phyloP scores from a whole-genome alignment of 2,329 filamentous ascomycete genomes.

The Phoma sp. region DNA sequence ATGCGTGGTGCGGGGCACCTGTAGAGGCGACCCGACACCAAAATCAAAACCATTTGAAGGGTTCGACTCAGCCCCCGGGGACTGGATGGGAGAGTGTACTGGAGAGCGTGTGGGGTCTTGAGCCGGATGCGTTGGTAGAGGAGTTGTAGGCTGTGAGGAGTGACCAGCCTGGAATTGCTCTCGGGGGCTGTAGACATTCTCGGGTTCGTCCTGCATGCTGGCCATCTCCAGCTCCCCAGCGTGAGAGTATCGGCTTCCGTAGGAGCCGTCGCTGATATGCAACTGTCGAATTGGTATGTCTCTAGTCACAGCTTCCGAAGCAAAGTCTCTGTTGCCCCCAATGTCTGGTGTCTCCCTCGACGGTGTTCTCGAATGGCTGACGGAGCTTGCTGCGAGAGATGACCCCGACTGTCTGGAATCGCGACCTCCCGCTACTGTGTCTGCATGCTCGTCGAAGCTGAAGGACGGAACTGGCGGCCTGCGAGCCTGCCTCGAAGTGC shows the following conservation, averaged over 20 bases:
- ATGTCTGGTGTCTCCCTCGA: slow-evolving; percentile 44
- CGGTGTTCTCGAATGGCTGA: slow-evolving; percentile 43
- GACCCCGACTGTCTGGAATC: slow-evolving; percentile 44
- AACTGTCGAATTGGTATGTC: slow-evolving; percentile 45
- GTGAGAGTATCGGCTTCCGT: slow-evolving; percentile 42
- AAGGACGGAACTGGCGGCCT: slow-evolving; percentile 39
- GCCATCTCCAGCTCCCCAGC: slow-evolving; percentile 39
- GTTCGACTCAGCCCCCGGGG: slow-evolving; percentile 41
- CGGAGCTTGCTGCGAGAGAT: slow-evolving; percentile 40
- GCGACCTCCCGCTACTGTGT: slow-evolving; percentile 35
- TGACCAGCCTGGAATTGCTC: slow-evolving; percentile 29
- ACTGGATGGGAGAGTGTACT: slow-evolving; percentile 31
- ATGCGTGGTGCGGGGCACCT: slow-evolving; percentile 61
- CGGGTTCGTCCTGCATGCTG: slow-evolving; percentile 32
- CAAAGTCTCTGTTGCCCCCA: slow-evolving; percentile 29
- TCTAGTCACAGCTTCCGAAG: slow-evolving; percentile 35
- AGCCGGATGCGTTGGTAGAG: slow-evolving; percentile 29
- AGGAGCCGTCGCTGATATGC: slow-evolving; percentile 41
- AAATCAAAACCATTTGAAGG: slow-evolving; percentile 40
- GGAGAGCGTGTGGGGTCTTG: slow-evolving; percentile 36
- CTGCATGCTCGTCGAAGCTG: slow-evolving; percentile 40
- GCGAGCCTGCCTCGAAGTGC: slow-evolving; percentile 23
- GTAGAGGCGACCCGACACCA: slow-evolving; percentile 37
- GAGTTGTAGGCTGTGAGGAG: slow-evolving; percentile 32
- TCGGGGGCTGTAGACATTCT: slow-evolving; percentile 27